phyloP scores from a whole-genome alignment of 2,329 filamentous ascomycete genomes.

The Aspergillus versicolor region DNA sequence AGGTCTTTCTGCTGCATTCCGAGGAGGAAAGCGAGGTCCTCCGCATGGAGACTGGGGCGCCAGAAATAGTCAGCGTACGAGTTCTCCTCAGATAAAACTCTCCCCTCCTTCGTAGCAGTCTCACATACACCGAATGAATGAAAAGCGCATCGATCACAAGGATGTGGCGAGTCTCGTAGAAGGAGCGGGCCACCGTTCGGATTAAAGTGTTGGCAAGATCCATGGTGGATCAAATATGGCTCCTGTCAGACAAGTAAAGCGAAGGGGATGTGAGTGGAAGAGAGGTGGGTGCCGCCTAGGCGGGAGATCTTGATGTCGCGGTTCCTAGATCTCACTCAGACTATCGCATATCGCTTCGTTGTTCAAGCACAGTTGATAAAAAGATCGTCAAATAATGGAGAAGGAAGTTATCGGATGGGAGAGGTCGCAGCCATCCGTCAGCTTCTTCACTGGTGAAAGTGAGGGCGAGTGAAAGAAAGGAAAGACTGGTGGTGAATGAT shows the following conservation, averaged over 20 bases:
- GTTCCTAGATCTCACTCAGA: conserved; percentile 1
- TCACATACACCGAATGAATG: conserved; percentile 65
- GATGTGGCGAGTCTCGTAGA: conserved; percentile 82
- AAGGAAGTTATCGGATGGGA: neutral
- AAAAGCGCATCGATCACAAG: conserved; percentile 78
- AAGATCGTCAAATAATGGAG: neutral
- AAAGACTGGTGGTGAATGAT: conserved; percentile 2
- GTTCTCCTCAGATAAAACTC: neutral
- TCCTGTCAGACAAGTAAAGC: neutral
- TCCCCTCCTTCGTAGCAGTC: neutral
- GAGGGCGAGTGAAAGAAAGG: neutral
- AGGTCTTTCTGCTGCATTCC: conserved; percentile 89
- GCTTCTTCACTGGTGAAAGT: neutral
- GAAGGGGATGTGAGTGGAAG: neutral
- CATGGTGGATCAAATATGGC: conserved; percentile 39
- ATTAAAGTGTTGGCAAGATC: conserved; percentile 75
- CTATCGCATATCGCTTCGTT: neutral
- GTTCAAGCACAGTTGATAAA: neutral
- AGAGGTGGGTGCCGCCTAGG: neutral
- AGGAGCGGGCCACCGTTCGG: conserved; percentile 79
- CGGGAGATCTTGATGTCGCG: neutral
- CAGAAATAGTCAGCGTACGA: neutral
- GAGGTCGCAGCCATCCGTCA: neutral
- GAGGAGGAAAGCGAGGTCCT: conserved; percentile 83
- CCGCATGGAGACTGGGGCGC: conserved; percentile 66